A percentile compares a stretch with the other conserved stretches of the same genome.
These are phyloP conservation scores for Boletus bicolor DNA, from an alignment of 768 basidiomycete genomes.

Conservation along the genomic window DNA sequence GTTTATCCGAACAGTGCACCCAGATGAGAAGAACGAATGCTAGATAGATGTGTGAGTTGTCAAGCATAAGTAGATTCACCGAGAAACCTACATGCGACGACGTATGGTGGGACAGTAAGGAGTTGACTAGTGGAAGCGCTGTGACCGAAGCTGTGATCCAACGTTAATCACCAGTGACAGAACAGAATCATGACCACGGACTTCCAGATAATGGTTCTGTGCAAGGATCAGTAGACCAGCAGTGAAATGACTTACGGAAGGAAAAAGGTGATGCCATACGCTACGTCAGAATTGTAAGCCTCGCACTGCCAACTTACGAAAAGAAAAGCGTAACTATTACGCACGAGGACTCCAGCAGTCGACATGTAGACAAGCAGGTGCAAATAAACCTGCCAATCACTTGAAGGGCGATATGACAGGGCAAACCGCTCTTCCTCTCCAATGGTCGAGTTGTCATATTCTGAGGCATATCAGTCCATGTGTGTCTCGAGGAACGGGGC, in stretches of 20 bases:
- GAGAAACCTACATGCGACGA: slow-evolving; percentile 52
- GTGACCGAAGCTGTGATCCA: slow-evolving; percentile 43
- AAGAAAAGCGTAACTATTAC: slow-evolving; percentile 21
- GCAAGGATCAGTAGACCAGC: not conserved
- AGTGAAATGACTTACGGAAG: slow-evolving; percentile 48
- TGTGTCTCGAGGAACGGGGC: slow-evolving; percentile 30
- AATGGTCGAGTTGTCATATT: slow-evolving; percentile 34
- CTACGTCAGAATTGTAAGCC: slow-evolving; percentile 31
- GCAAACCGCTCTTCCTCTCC: slow-evolving; percentile 54
- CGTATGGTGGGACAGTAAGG: slow-evolving; percentile 66
- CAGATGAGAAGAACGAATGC: slow-evolving; percentile 51
- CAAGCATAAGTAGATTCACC: not conserved
- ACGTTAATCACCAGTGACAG: not conserved
- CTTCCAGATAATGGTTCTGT: slow-evolving; percentile 54
- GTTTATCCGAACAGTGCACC: slow-evolving; percentile 31
- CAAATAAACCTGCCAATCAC: slow-evolving; percentile 58
- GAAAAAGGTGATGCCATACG: slow-evolving; percentile 70
- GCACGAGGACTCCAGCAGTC: slow-evolving; percentile 51
- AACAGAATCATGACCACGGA: slow-evolving; percentile 13
- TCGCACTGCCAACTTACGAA: not conserved
- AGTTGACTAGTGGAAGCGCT: slow-evolving; percentile 42
- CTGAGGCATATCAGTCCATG: slow-evolving; percentile 46
- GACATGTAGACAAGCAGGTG: slow-evolving; percentile 38
- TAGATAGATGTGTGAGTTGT: slow-evolving; percentile 19
- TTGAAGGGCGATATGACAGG: slow-evolving; percentile 45